phyloP scores from a whole-genome alignment of 202 grass and related monocot species.

The Musa balbisiana region DNA sequence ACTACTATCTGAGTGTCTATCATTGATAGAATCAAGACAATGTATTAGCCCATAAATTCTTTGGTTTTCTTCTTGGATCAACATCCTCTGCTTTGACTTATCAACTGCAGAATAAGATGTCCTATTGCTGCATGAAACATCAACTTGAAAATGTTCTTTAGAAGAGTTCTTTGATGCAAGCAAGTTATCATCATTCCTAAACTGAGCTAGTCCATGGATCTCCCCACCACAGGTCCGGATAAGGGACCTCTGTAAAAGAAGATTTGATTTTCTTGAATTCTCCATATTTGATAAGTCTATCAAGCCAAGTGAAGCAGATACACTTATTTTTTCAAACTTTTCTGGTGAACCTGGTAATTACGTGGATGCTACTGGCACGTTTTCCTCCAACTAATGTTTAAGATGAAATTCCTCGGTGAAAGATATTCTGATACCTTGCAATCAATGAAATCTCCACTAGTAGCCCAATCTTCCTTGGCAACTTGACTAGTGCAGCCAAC shows the following conservation, averaged over 20 bases:
- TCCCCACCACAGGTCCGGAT: conserved; percentile 43
- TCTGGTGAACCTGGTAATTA: not conserved
- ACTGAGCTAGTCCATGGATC: conserved; percentile 3
- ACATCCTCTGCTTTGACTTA: not conserved
- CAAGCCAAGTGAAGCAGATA: conserved; percentile 22
- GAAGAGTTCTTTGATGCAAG: not conserved
- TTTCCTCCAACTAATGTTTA: not conserved
- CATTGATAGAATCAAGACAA: not conserved
- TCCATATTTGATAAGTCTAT: conserved; percentile 17
- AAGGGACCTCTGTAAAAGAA: conserved; percentile 25
- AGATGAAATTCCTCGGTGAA: not conserved
- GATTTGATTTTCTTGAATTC: conserved; percentile 19
- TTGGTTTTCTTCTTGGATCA: not conserved
- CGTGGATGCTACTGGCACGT: not conserved
- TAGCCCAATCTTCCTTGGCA: conserved; percentile 26
- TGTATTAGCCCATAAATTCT: not conserved
- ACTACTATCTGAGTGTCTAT: conserved; percentile 2
- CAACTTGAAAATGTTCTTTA: not conserved
- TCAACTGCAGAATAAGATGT: conserved; percentile 1
- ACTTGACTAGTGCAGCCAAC: conserved; percentile 21
- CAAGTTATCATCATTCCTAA: not conserved
- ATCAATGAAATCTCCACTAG: conserved; percentile 18
- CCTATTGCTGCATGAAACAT: not conserved
- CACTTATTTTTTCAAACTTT: conserved; percentile 3
- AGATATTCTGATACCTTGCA: conserved; percentile 13